Base-by-base conservation (phyloP, 352 stramenopile species). In the Aphanomyces euteiches region DNA sequence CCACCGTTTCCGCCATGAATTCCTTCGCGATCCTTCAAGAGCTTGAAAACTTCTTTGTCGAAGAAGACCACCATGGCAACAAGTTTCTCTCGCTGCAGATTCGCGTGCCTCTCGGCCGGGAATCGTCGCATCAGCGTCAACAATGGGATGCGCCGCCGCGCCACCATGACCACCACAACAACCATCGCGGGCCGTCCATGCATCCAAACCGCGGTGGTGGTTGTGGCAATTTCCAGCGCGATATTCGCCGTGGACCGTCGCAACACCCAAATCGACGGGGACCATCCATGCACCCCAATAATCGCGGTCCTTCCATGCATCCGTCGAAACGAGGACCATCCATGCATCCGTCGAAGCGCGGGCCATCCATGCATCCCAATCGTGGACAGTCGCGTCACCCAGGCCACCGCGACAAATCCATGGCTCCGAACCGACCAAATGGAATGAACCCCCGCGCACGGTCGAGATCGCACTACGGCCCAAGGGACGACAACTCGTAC, bases 341-440 rank as follows among this genome's bases (percentile, higher is more conserved):
- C 10, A n/a, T 50, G 43, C 43, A n/a, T n/a, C 17, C 43, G 10
- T n/a, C 43, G 10, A n/a, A 12, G 2, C 43, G 43, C 1, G 43
- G 10, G 43, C 43, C 43, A 2, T 50, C 43, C 28, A 28, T 28
- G n/a, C 50, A 58, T 19, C 8, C n/a, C 50, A 58, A 10, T 34
- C 50, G 50, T 10, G 50, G 50, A n/a, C 28, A 58, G 50, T 58
- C 50, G n/a, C 28, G n/a, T n/a, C 50, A 58, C n/a, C 50, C n/a
- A 10, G 50, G 8, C 28, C 28, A 28, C 28, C 28, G 28, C 28
- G 28, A 28, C 28, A 28, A 28, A 28, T 28, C 28, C 28, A 28
- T 28, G 28, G 28, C 28, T 28, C 28, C 28, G 28, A 28, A 28
- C 28, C 28, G 28, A 28, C 28, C 28, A 28, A 28, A 28, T 28